Conservation (phyloP, 345 rosid species). For the Camelina sativa region DNA sequence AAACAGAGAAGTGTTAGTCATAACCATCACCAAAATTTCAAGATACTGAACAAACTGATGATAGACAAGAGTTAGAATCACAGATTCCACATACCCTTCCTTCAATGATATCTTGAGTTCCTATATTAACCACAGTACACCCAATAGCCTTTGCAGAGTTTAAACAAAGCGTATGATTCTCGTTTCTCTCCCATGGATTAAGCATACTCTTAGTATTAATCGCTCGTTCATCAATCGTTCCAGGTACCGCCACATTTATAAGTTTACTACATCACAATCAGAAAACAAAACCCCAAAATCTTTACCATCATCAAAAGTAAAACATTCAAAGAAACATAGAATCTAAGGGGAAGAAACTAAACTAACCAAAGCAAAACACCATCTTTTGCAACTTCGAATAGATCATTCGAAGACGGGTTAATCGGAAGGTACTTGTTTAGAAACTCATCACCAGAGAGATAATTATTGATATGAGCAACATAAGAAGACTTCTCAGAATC, state of each 20-base stretch:
- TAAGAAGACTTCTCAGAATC: constrained; percentile 95
- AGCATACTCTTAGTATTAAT: constrained; percentile 92
- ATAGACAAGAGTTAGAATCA: constrained; percentile 5
- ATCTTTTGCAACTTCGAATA: constrained; percentile 91
- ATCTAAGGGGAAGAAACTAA: not conserved
- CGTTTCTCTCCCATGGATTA: constrained; percentile 99
- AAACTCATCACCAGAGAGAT: constrained; percentile 80
- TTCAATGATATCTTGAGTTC: constrained; percentile 91
- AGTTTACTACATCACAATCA: constrained; percentile 72
- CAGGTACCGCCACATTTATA: constrained; percentile 97
- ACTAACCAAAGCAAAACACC: constrained; percentile 94
- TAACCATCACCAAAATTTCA: constrained; percentile 18
- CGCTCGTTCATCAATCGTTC: constrained; percentile 97
- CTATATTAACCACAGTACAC: constrained; percentile 96
- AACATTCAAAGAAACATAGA: constrained; percentile 1
- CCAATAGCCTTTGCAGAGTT: constrained; percentile 99
- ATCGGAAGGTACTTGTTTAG: constrained; percentile 76
- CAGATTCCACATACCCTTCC: constrained; percentile 75
- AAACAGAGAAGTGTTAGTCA: constrained; percentile 24
- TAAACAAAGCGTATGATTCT: constrained; percentile 93
- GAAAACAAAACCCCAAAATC: not conserved
- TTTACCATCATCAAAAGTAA: not conserved
- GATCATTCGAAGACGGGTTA: constrained; percentile 85
- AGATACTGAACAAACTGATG: not conserved
- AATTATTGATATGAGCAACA: constrained; percentile 88